Conservation (phyloP, 768 basidiomycete genomes). For the Dictyophora rubrovolvata region DNA sequence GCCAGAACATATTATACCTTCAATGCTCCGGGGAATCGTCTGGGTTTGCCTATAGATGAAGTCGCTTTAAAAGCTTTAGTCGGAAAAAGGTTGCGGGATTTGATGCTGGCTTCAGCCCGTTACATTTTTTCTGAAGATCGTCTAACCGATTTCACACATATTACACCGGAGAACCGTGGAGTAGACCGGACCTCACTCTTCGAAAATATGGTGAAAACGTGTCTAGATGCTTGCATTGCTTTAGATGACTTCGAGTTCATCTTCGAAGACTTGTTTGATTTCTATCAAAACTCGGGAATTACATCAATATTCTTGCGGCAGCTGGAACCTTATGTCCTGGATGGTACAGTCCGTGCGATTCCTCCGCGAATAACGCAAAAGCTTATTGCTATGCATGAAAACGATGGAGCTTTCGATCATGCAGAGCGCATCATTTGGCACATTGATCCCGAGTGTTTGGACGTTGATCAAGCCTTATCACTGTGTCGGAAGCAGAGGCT, state of each 20-base stretch:
- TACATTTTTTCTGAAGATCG: slow-evolving; percentile 95
- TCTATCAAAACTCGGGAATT: slow-evolving; percentile 79
- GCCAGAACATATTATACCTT: slow-evolving; percentile 73
- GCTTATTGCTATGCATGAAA: slow-evolving; percentile 69
- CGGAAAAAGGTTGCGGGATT: slow-evolving; percentile 63
- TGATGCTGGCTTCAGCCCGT: slow-evolving; percentile 78
- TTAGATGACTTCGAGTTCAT: slow-evolving; percentile 77
- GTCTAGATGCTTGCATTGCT: slow-evolving; percentile 69
- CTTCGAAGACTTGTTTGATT: slow-evolving; percentile 89
- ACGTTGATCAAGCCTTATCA: slow-evolving; percentile 84
- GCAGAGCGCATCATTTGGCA: slow-evolving; percentile 94
- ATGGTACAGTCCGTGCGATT: slow-evolving; percentile 57
- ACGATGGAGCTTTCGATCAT: slow-evolving; percentile 55
- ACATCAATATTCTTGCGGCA: slow-evolving; percentile 71
- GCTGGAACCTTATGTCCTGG: slow-evolving; percentile 74
- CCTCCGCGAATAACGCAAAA: slow-evolving; percentile 86
- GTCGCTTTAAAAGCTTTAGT: slow-evolving; percentile 52
- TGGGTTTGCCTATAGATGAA: slow-evolving; percentile 67
- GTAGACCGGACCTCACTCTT: slow-evolving; percentile 89
- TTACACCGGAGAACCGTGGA: slow-evolving; percentile 71
- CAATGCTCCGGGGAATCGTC: slow-evolving; percentile 73
- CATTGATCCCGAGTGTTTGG: slow-evolving; percentile 81
- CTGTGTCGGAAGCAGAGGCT: slow-evolving; percentile 77
- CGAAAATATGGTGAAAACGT: slow-evolving; percentile 72
- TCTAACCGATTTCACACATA: slow-evolving; percentile 81